Conservation (phyloP, 306 rosid genomes). For the Heteromeles arbutifolia region DNA sequence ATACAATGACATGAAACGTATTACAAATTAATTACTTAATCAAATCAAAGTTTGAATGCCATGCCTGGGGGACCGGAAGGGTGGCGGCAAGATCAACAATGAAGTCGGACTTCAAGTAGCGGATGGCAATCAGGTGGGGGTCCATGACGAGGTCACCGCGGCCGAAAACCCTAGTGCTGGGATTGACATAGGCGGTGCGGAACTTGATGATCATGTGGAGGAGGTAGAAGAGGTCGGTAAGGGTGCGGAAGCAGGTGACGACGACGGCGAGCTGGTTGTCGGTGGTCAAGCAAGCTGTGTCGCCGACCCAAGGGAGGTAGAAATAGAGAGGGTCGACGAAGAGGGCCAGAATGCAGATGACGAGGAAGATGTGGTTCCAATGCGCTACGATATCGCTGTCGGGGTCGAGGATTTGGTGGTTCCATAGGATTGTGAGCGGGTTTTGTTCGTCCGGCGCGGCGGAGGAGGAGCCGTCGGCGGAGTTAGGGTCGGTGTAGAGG, state of each 20-base stretch:
- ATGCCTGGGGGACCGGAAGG: constrained; percentile 74
- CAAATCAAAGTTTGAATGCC: not conserved
- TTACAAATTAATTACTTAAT: not conserved
- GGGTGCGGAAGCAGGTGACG: constrained; percentile 53
- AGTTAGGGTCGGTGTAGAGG: constrained; percentile 38
- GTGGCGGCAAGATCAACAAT: constrained; percentile 82
- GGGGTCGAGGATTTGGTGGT: constrained; percentile 72
- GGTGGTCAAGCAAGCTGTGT: constrained; percentile 54
- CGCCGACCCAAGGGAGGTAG: constrained; percentile 65
- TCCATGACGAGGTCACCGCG: constrained; percentile 88
- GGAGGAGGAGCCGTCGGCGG: constrained; percentile 10
- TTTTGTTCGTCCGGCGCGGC: constrained; percentile 31
- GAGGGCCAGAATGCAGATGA: constrained; percentile 58
- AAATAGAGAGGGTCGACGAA: constrained; percentile 83
- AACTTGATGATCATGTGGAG: constrained; percentile 78
- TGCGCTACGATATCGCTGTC: constrained; percentile 67
- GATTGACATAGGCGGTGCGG: constrained; percentile 77
- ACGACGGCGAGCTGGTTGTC: constrained; percentile 24
- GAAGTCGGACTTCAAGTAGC: constrained; percentile 72
- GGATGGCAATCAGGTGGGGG: constrained; percentile 48
- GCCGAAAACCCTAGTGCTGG: constrained; percentile 74
- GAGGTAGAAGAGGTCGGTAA: constrained; percentile 66
- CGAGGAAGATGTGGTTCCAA: constrained; percentile 78
- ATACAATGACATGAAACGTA: no score
- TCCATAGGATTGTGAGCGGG: constrained; percentile 57